phyloP scores from a whole-genome alignment of 345 rosid species.

The Toxicodendron radicans region DNA sequence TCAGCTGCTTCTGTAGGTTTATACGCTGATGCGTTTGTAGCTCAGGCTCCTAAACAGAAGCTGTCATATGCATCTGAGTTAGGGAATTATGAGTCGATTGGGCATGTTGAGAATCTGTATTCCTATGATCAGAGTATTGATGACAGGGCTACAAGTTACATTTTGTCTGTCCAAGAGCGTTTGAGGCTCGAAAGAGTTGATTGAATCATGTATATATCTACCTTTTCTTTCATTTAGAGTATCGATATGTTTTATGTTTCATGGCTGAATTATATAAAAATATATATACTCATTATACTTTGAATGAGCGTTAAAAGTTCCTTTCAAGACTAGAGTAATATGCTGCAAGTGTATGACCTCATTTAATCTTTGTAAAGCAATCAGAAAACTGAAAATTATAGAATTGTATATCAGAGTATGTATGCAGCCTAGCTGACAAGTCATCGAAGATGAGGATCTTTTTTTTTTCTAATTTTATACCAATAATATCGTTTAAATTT shows the following conservation, averaged over 20 bases:
- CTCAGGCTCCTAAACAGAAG: background rate
- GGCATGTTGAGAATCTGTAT: background rate
- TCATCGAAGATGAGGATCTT: no score
- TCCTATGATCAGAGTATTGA: conserved; percentile 17
- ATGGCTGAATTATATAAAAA: background rate
- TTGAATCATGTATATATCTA: background rate
- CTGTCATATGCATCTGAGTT: background rate
- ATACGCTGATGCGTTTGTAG: background rate
- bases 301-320: background rate
- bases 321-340: background rate
- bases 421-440: no score
- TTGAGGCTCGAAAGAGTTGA: conserved; percentile 18
- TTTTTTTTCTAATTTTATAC: no score
- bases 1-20: background rate
- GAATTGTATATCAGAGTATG: no score
- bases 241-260: background rate
- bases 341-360: no score
- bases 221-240: background rate
- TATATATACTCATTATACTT: background rate
- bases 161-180: conserved; percentile 22
- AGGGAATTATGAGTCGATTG: background rate
- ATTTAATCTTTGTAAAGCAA: no score
- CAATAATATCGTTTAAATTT: no score
- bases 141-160: conserved; percentile 23
- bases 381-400: no score